Conservation (phyloP, 345 rosid species). For the Chamaenerion angustifolium region DNA sequence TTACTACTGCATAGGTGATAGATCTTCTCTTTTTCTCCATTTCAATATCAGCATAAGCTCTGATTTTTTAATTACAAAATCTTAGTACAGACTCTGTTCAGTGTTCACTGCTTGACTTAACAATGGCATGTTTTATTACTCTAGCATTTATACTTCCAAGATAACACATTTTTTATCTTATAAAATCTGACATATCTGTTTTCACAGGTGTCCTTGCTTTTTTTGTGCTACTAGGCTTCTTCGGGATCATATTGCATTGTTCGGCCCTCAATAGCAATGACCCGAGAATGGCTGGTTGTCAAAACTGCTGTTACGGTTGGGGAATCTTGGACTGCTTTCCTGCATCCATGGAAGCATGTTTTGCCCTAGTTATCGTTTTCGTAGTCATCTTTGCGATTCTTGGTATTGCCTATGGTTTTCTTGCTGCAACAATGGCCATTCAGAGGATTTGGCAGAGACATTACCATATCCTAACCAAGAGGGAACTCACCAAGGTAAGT, state of each 20-base stretch:
- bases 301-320: slow-evolving; percentile 96
- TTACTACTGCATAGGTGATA: slow-evolving; percentile 79
- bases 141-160: too few species aligned
- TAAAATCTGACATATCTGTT: slow-evolving; percentile 2
- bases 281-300: slow-evolving; percentile 88
- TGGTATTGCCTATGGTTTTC: slow-evolving; percentile 89
- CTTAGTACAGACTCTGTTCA: too few species aligned
- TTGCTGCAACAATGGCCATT: slow-evolving; percentile 85
- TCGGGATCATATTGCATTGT: slow-evolving; percentile 78
- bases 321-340: slow-evolving; percentile 94
- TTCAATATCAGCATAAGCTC: too few species aligned
- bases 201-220: slow-evolving; percentile 64
- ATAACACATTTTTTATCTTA: too few species aligned
- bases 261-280: slow-evolving; percentile 64
- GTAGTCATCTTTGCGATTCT: slow-evolving; percentile 80
- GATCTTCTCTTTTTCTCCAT: neutral
- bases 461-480: slow-evolving; percentile 81
- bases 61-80: too few species aligned
- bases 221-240: slow-evolving; percentile 84
- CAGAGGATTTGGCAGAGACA: slow-evolving; percentile 96
- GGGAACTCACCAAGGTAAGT: slow-evolving; percentile 73
- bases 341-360: slow-evolving; percentile 91
- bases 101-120: too few species aligned
- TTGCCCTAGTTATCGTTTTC: slow-evolving; percentile 69
- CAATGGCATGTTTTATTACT: too few species aligned